Conservation (phyloP, 1,139 yeast genomes). For the Pichia sp. region DNA sequence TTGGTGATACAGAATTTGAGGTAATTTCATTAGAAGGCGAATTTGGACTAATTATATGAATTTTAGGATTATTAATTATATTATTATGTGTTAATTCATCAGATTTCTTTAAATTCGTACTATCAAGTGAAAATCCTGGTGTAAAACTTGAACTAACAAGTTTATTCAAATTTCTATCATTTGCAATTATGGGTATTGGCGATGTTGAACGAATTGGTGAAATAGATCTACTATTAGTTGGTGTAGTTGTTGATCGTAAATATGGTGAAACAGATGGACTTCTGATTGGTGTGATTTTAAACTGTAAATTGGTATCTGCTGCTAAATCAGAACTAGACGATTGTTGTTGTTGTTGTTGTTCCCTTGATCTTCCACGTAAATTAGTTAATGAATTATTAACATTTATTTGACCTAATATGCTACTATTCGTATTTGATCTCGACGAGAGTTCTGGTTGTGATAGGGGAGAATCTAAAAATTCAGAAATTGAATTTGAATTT, state of each 20-base stretch:
- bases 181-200: slow-evolving; percentile 11
- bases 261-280: slow-evolving; percentile 22
- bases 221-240: slow-evolving; percentile 20
- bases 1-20: not conserved
- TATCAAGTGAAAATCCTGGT: slow-evolving; percentile 13
- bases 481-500: slow-evolving; percentile 34
- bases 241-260: slow-evolving; percentile 15
- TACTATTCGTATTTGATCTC: not conserved
- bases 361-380: not conserved
- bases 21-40: not conserved
- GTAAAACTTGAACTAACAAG: slow-evolving; percentile 12
- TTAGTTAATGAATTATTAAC: not conserved
- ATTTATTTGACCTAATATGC: not conserved
- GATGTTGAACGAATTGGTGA: slow-evolving; percentile 18
- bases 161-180: slow-evolving; percentile 10
- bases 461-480: slow-evolving; percentile 6
- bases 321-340: slow-evolving; percentile 15
- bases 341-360: too few species aligned
- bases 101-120: not conserved
- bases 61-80: not conserved
- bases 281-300: slow-evolving; percentile 28
- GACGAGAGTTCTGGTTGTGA: not conserved
- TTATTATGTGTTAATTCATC: not conserved
- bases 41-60: not conserved
- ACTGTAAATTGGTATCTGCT: slow-evolving; percentile 25